Evolutionary conservation across 2,329 filamentous ascomycete genomes (phyloP).

Genomic region (Colletotrichum orbiculare): DNA sequence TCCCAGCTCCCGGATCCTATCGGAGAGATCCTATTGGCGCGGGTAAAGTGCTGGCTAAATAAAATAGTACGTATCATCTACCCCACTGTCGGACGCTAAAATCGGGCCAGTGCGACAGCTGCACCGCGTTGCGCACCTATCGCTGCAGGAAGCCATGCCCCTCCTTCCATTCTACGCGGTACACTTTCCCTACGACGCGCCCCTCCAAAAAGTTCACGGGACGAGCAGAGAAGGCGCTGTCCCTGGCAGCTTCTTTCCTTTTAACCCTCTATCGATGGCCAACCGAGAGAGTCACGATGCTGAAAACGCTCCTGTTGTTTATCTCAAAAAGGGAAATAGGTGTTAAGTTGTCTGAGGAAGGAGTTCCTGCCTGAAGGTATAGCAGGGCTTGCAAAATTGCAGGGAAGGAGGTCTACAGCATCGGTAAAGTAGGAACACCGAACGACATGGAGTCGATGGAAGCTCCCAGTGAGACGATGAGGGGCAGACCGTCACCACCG

Average conservation of each 20-base stretch:
- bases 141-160: not conserved
- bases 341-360: too few species aligned
- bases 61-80: too few species aligned
- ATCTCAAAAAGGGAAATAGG: too few species aligned
- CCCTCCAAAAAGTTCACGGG: conserved; percentile 1
- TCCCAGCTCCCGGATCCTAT: conserved; percentile 25
- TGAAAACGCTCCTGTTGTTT: not conserved
- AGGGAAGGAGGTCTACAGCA: conserved; percentile 7
- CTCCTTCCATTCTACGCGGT: not conserved
- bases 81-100: conserved; percentile 19
- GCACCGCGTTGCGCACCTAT: conserved; percentile 32
- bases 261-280: not conserved
- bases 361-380: not conserved
- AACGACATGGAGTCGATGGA: too few species aligned
- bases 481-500: not conserved
- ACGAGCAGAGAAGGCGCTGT: conserved; percentile 13
- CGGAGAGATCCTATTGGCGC: conserved; percentile 25
- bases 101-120: not conserved
- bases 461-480: not conserved
- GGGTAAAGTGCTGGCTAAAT: conserved; percentile 36
- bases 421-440: not conserved
- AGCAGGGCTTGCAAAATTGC: conserved; percentile 2
- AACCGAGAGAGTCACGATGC: not conserved
- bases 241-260: conserved; percentile 9
- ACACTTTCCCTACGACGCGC: not conserved